Percentiles rank a stretch among this genome's conserved stretches.
Evolutionary conservation across 192 early-diverging fungal genomes (phyloP).

Genomic region (Neocallimastix lanati): DNA sequence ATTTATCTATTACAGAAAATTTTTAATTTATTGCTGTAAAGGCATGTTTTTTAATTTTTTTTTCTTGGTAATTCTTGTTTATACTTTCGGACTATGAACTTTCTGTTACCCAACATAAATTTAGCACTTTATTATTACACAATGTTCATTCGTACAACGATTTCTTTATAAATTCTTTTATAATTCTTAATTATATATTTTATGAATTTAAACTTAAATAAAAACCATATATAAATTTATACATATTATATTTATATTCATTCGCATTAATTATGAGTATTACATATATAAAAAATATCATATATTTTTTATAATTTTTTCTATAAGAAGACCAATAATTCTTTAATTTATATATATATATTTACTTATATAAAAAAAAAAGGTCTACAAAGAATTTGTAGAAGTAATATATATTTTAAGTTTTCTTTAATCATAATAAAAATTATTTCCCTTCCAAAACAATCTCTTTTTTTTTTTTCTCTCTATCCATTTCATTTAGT

Average conservation of each 20-base stretch:
- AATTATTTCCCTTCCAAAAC: slow-evolving; percentile 58
- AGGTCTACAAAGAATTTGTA: no score
- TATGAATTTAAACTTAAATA: no score
- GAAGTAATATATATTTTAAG: slow-evolving; percentile 1
- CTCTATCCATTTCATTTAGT: slow-evolving; percentile 21
- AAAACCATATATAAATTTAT: no score
- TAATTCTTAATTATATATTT: slow-evolving; percentile 29
- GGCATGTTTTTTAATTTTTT: slow-evolving; percentile 32
- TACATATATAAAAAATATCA: no score
- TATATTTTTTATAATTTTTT: no score
- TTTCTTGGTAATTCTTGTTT: slow-evolving; percentile 22
- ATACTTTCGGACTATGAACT: slow-evolving; percentile 48
- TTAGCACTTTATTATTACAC: slow-evolving; percentile 54
- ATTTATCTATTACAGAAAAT: slow-evolving; percentile 28
- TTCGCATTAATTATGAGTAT: no score
- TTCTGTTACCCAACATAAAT: slow-evolving; percentile 67
- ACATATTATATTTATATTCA: no score
- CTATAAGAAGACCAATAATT: no score
- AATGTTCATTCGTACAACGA: slow-evolving; percentile 67
- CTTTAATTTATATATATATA: no score
- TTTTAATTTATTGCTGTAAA: slow-evolving; percentile 28
- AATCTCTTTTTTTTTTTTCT: slow-evolving; percentile 28
- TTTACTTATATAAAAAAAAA: no score
- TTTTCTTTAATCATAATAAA: no score
- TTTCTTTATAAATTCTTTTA: slow-evolving; percentile 77